Evolutionary conservation across 768 basidiomycete genomes (phyloP), one percentile per base, ranked within the genome.

Genomic region (Tylopilus sp.): DNA sequence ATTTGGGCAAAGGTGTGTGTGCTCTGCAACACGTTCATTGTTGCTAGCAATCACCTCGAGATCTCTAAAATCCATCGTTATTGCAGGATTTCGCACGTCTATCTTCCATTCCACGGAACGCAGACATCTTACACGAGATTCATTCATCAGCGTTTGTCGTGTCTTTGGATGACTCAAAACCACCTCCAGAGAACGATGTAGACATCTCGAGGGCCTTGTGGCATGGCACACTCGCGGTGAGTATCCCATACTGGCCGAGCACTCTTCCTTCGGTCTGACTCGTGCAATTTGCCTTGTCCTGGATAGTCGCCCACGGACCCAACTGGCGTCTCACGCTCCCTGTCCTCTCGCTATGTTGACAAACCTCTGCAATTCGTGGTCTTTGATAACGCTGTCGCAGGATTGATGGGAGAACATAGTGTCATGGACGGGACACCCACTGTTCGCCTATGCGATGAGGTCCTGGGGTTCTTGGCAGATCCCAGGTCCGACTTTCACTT

Each of bases 351-450:
- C 38, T 91, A 87, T 85, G 84, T 92, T 43, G 95, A 98, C 72
- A 98, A 97, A 71, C 94, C 95, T 10, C 68, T 84, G 52, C 83
- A 98, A 67, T 85, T 93, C 66, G 81, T 97, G 53, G 82, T 98
- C 6, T 92, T 84, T 63, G 89, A 91, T 67, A 89, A 92, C 57
- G 82, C 77, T 13, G 75, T 81, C 45, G 87, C 91, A 2, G 95
- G 93, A 6, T 71, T 97, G 62, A 88, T 96, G 81, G 95, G 95
- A 42, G 95, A 98, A 69, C 95, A 93, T 67, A 90, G 88, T 17
- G 76, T 89, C 53, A 93, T 93, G 91, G 91, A 93, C 61, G 91
- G 91, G 31, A 92, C 91, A 16, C 91, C 91, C 5, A 87, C 83
- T 16, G 83, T 80, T 24, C 79, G 89, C 22, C 66, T 91, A 60